Percentiles rank a stretch among this genome's conserved stretches.
These are phyloP conservation scores for Debaryomycetaceae sp. DNA, from an alignment of 1,139 yeast genomes.

Conservation along the genomic window DNA sequence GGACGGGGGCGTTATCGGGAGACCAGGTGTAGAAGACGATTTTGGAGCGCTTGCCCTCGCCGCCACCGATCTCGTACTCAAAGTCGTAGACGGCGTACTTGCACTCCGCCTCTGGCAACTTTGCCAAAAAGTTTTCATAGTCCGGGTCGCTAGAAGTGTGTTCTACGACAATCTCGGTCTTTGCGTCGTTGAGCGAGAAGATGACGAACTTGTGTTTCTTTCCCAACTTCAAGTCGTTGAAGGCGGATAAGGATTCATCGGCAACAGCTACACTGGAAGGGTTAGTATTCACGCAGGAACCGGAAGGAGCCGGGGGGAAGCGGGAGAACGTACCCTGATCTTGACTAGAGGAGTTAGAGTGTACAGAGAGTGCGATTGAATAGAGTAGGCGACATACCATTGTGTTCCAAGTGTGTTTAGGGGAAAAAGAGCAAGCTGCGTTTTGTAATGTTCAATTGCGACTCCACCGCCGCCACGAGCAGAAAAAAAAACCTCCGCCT, in stretches of 20 bases:
- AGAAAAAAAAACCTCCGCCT: too few relatives aligned
- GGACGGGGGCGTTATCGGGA: constrained; percentile 93
- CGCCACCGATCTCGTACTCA: constrained; percentile 80
- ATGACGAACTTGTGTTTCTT: constrained; percentile 79
- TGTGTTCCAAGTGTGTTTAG: not conserved
- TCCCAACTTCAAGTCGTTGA: constrained; percentile 93
- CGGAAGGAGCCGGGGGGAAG: not conserved
- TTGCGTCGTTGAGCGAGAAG: constrained; percentile 68
- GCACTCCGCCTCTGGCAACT: constrained; percentile 92
- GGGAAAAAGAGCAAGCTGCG: too few relatives aligned
- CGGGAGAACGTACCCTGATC: constrained; percentile 1
- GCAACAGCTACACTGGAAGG: constrained; percentile 74
- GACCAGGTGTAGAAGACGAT: constrained; percentile 94
- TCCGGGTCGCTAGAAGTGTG: constrained; percentile 63
- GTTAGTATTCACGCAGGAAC: constrained; percentile 13
- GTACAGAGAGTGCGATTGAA: not conserved
- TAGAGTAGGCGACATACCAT: not conserved
- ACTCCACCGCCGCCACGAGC: too few relatives aligned
- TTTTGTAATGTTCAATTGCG: too few relatives aligned
- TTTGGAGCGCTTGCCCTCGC: constrained; percentile 95
- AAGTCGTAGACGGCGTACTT: constrained; percentile 95
- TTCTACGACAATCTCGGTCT: constrained; percentile 86
- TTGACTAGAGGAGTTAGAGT: constrained; percentile 1
- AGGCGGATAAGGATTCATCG: constrained; percentile 86
- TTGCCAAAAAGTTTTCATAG: constrained; percentile 76